A percentile compares a stretch with the other conserved stretches of the same genome.
These are phyloP conservation scores for Pterocarpus santalinus DNA, from an alignment of 306 rosid species.

Conservation along the genomic window DNA sequence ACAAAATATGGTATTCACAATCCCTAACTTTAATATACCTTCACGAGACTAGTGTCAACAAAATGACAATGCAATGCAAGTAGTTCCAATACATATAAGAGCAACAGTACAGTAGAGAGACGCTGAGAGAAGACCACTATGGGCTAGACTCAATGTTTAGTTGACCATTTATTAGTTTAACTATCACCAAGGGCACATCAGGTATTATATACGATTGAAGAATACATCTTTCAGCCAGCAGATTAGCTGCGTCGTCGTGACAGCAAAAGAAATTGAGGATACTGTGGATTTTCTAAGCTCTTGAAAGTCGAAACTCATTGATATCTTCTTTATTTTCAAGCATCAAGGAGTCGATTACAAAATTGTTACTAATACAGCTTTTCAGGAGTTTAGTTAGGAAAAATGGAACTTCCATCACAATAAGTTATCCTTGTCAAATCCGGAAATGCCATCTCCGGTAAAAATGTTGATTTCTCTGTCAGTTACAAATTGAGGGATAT, in stretches of 20 bases:
- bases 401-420: slow-evolving; percentile 23
- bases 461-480: slow-evolving; percentile 14
- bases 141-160: not conserved
- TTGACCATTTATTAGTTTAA: slow-evolving; percentile 2
- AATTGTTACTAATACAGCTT: slow-evolving; percentile 25
- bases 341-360: slow-evolving; percentile 19
- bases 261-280: slow-evolving; percentile 15
- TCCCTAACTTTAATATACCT: no score
- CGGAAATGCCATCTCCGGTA: slow-evolving; percentile 31
- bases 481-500: slow-evolving; percentile 27
- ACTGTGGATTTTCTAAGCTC: not conserved
- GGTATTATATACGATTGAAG: not conserved
- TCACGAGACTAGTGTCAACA: no score
- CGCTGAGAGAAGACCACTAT: no score
- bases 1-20: no score
- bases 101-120: not conserved
- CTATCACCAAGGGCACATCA: not conserved
- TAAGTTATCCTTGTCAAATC: slow-evolving; percentile 31
- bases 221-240: not conserved
- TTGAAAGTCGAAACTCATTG: slow-evolving; percentile 9
- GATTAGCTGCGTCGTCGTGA: not conserved
- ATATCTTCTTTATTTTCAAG: not conserved
- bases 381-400: slow-evolving; percentile 20
- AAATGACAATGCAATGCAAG: not conserved
- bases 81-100: not conserved